Evolutionary conservation across 306 rosid species (phyloP).

Genomic region (Argentina anserina): DNA sequence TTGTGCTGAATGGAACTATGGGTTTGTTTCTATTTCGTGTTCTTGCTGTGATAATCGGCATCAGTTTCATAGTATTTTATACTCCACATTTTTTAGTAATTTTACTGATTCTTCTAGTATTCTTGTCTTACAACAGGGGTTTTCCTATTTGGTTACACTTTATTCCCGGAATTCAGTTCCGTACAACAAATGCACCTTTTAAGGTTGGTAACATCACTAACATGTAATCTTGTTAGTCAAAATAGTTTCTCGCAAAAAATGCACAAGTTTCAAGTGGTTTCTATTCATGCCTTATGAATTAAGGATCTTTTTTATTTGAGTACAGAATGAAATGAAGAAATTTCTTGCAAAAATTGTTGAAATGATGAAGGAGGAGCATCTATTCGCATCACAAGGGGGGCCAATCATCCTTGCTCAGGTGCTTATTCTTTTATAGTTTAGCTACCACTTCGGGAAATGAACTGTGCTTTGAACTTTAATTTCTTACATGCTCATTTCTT

Average conservation of each 20-base stretch:
- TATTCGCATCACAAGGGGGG: slow-evolving; percentile 28
- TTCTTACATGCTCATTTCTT: not conserved
- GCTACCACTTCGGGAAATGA: not conserved
- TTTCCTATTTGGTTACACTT: slow-evolving; percentile 34
- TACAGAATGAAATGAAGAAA: slow-evolving; percentile 15
- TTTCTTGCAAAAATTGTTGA: slow-evolving; percentile 22
- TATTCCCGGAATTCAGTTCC: slow-evolving; percentile 27
- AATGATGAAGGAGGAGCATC: slow-evolving; percentile 27
- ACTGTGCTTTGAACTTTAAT: not conserved
- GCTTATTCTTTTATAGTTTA: not conserved
- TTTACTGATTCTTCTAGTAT: not conserved
- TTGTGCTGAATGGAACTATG: slow-evolving; percentile 25
- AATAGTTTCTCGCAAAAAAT: not conserved
- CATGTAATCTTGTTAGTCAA: not conserved
- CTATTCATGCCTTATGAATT: not conserved
- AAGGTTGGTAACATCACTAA: slow-evolving; percentile 30
- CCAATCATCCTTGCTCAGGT: slow-evolving; percentile 33
- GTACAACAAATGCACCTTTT: slow-evolving; percentile 26
- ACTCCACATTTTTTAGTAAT: too few relatives aligned
- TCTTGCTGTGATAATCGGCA: not conserved
- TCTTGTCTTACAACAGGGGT: slow-evolving; percentile 3
- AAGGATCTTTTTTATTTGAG: not conserved
- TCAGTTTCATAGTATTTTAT: not conserved
- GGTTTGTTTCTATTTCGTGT: slow-evolving; percentile 13
- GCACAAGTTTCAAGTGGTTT: not conserved